phyloP scores from a whole-genome alignment of 2,329 filamentous ascomycete genomes.

The Metarhizium anisopliae region DNA sequence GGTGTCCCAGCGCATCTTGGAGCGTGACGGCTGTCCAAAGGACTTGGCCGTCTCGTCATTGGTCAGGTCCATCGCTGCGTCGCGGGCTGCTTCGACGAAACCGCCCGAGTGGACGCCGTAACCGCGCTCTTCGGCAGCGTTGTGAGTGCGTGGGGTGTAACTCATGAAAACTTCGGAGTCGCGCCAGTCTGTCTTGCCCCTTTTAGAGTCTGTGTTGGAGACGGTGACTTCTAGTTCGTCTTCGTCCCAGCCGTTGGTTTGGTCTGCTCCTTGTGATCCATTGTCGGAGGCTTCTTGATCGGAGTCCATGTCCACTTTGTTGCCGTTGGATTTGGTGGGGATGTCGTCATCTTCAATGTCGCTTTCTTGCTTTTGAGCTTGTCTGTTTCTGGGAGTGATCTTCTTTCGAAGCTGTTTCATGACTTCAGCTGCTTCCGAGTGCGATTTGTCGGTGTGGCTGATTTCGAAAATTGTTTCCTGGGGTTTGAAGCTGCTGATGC shows the following conservation, averaged over 20 bases:
- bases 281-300: constrained; percentile 17
- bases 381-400: constrained; percentile 49
- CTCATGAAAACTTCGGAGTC: constrained; percentile 94
- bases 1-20: constrained; percentile 91
- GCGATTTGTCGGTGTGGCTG: constrained; percentile 59
- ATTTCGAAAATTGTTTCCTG: constrained; percentile 96
- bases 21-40: constrained; percentile 67
- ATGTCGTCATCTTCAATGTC: constrained; percentile 16
- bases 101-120: constrained; percentile 87
- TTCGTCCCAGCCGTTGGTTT: constrained; percentile 46
- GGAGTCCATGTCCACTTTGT: neutral
- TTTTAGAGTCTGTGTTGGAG: constrained; percentile 43
- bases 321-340: neutral
- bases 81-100: constrained; percentile 81
- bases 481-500: constrained; percentile 81
- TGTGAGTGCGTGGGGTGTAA: constrained; percentile 75
- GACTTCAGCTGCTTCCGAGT: constrained; percentile 60
- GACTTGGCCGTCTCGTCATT: constrained; percentile 77
- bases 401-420: constrained; percentile 65
- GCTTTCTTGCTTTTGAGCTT: constrained; percentile 30
- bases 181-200: constrained; percentile 58
- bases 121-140: constrained; percentile 78
- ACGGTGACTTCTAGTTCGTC: constrained; percentile 66
- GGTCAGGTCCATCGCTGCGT: constrained; percentile 82
- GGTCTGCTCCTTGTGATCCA: constrained; percentile 20